Conservation (phyloP, 768 basidiomycete species). For the Tricholomella constricta region DNA sequence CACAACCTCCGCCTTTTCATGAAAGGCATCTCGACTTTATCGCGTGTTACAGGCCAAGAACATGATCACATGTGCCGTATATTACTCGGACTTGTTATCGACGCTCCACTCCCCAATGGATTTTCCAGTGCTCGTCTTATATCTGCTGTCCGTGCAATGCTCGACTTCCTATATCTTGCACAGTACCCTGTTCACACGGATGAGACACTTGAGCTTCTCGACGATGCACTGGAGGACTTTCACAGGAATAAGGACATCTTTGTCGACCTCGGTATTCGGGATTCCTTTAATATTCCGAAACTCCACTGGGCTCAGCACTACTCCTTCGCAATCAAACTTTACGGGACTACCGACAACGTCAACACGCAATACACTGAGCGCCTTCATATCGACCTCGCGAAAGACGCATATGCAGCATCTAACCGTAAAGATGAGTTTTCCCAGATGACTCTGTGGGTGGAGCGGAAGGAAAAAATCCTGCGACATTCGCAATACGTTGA, state of each 20-base stretch:
- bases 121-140: conserved; percentile 18
- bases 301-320: conserved; percentile 41
- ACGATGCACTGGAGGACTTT: conserved; percentile 30
- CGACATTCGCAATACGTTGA: conserved; percentile 22
- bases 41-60: conserved; percentile 35
- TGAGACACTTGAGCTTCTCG: conserved; percentile 27
- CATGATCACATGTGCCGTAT: conserved; percentile 33
- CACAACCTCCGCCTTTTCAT: conserved; percentile 34
- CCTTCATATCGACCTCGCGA: conserved; percentile 43
- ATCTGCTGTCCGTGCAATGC: conserved; percentile 28
- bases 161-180: conserved; percentile 43
- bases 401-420: conserved; percentile 23
- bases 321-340: conserved; percentile 23
- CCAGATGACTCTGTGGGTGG: conserved; percentile 42
- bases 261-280: conserved; percentile 31
- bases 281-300: conserved; percentile 42
- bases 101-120: conserved; percentile 18
- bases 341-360: conserved; percentile 40
- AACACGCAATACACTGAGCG: conserved; percentile 42
- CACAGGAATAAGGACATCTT: conserved; percentile 40
- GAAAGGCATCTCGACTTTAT: conserved; percentile 36
- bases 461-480: conserved; percentile 32
- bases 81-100: conserved; percentile 32
- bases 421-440: conserved; percentile 37
- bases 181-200: conserved; percentile 34